Conservation (phyloP, 345 rosid species). For the Eucalyptus sp. region DNA sequence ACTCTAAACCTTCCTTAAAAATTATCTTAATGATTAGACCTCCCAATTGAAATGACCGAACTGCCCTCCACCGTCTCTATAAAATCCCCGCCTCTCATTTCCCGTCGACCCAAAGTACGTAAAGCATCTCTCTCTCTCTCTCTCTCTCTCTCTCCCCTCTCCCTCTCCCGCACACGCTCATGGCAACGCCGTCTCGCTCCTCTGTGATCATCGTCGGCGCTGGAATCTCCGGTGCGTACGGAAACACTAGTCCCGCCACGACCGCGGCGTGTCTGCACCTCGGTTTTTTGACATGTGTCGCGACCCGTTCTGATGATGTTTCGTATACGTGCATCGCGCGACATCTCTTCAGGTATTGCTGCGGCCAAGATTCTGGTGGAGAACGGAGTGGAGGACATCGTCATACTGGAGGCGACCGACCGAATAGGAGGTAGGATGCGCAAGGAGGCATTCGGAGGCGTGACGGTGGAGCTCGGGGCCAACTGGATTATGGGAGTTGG, state of each 20-base stretch:
- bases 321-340: background rate
- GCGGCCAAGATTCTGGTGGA: constrained; percentile 73
- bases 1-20: background rate
- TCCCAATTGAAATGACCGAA: background rate
- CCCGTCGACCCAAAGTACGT: background rate
- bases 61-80: background rate
- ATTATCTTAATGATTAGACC: background rate
- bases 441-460: constrained; percentile 66
- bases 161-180: background rate
- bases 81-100: background rate
- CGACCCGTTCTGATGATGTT: background rate
- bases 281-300: background rate
- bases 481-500: constrained; percentile 99
- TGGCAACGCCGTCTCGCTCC: constrained; percentile 14
- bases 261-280: background rate
- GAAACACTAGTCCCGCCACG: background rate
- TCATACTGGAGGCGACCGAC: constrained; percentile 81
- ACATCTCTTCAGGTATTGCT: constrained; percentile 45
- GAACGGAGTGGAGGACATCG: constrained; percentile 67
- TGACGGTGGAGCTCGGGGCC: constrained; percentile 90
- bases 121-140: constrained; percentile 34
- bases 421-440: constrained; percentile 87
- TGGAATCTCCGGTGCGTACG: constrained; percentile 18
- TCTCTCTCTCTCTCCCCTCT: background rate
- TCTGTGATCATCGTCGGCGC: constrained; percentile 54